These are phyloP conservation scores for Venustampulla echinocandica DNA, from an alignment of 495 filamentous ascomycete species.

Conservation along the genomic window DNA sequence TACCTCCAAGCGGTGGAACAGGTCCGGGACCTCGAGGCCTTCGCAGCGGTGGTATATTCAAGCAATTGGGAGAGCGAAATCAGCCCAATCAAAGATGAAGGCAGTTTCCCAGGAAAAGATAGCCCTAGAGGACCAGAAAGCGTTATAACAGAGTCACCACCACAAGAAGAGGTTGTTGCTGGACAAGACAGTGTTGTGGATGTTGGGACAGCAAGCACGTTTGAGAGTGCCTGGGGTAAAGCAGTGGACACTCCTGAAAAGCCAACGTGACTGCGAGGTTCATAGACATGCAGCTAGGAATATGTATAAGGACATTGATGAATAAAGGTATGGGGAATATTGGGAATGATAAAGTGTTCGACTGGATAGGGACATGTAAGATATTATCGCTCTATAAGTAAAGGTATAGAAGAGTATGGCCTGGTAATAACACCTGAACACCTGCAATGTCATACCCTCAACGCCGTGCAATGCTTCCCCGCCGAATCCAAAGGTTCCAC, in stretches of 20 bases:
- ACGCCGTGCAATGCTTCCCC: conserved; percentile 4
- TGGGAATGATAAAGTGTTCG: neutral
- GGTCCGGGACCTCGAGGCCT: conserved; percentile 82
- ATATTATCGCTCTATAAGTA: too few species aligned
- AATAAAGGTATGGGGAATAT: neutral
- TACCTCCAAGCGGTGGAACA: conserved; percentile 78
- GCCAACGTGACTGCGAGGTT: neutral
- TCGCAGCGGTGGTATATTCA: conserved; percentile 88
- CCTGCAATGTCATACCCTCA: conserved; percentile 6
- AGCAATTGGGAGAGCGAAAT: conserved; percentile 78
- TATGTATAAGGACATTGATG: neutral
- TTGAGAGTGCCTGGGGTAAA: conserved; percentile 60
- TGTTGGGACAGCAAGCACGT: conserved; percentile 38
- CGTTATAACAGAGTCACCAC: neutral
- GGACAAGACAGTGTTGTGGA: conserved; percentile 36
- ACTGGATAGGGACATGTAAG: neutral
- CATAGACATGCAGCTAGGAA: neutral
- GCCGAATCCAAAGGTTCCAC: conserved; percentile 1
- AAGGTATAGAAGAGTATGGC: conserved; percentile 4
- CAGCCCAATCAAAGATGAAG: conserved; percentile 36
- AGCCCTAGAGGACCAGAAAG: conserved; percentile 11
- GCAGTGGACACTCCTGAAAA: conserved; percentile 30
- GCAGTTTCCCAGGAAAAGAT: conserved; percentile 24
- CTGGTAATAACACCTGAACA: conserved; percentile 7
- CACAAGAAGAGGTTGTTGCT: neutral